A percentile compares a stretch with the other conserved stretches of the same genome.
Evolutionary conservation across 208 protist species (phyloP).

Genomic region (Crithidia expoeki): DNA sequence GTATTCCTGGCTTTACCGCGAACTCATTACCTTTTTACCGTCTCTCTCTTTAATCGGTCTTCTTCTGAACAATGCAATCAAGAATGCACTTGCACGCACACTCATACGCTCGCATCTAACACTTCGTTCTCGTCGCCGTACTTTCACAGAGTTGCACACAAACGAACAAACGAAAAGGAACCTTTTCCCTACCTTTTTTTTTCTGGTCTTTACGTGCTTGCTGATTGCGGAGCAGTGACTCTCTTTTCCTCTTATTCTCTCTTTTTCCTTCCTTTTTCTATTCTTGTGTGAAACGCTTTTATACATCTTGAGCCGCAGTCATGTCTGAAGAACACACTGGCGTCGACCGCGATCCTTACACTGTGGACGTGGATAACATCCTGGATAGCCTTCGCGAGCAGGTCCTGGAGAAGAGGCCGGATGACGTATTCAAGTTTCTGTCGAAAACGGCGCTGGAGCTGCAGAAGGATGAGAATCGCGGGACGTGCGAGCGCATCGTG

Average conservation of each 20-base stretch:
- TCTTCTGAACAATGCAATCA: too few relatives aligned
- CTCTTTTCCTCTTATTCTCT: background rate
- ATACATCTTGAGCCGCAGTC: background rate
- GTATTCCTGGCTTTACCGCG: too few relatives aligned
- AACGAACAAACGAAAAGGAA: background rate
- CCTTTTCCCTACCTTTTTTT: slow-evolving; percentile 17
- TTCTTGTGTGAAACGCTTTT: slow-evolving; percentile 14
- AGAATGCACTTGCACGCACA: background rate
- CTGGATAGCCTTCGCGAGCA: slow-evolving; percentile 66
- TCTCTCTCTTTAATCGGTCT: too few relatives aligned
- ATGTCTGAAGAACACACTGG: slow-evolving; percentile 22
- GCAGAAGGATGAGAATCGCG: slow-evolving; percentile 14
- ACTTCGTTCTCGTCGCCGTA: background rate
- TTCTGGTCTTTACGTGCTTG: slow-evolving; percentile 1
- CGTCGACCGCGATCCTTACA: slow-evolving; percentile 41
- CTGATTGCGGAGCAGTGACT: background rate
- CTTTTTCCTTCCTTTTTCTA: background rate
- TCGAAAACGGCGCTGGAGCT: slow-evolving; percentile 40
- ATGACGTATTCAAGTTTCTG: slow-evolving; percentile 66
- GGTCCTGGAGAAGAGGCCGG: slow-evolving; percentile 55
- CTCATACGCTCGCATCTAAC: background rate
- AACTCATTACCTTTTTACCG: too few relatives aligned
- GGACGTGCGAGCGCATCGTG: slow-evolving; percentile 53
- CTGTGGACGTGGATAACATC: slow-evolving; percentile 60
- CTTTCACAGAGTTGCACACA: background rate